These are phyloP conservation scores for Datisca glomerata DNA, from an alignment of 306 rosid species.

Conservation along the genomic window DNA sequence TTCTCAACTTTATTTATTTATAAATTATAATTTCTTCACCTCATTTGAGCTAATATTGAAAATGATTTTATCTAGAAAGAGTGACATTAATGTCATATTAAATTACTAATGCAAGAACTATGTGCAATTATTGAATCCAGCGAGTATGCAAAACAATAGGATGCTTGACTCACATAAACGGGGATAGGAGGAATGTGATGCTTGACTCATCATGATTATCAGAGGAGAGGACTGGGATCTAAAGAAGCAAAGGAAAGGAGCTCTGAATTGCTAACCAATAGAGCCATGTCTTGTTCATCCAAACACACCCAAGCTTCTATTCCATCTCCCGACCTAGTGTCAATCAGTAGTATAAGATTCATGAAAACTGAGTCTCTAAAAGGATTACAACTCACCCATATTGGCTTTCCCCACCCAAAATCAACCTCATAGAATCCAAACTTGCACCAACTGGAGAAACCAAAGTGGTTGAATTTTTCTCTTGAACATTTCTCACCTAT, in stretches of 20 bases:
- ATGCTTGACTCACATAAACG: too few relatives aligned
- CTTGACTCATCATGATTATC: too few relatives aligned
- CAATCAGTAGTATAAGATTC: slow-evolving; percentile 8
- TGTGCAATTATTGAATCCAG: too few relatives aligned
- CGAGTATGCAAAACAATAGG: too few relatives aligned
- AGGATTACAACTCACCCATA: slow-evolving; percentile 17
- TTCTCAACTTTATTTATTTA: too few relatives aligned
- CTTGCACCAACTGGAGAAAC: slow-evolving; percentile 36
- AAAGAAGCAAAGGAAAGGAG: slow-evolving; percentile 1
- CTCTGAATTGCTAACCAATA: not conserved
- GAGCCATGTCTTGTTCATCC: slow-evolving; percentile 6
- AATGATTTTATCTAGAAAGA: too few relatives aligned
- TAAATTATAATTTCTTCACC: too few relatives aligned
- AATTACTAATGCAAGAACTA: too few relatives aligned
- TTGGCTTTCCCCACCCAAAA: slow-evolving; percentile 30
- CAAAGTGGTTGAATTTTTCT: slow-evolving; percentile 10
- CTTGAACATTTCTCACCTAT: not conserved
- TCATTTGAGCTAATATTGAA: too few relatives aligned
- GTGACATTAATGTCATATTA: too few relatives aligned
- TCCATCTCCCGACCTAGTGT: slow-evolving; percentile 5
- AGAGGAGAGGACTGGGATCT: slow-evolving; percentile 1
- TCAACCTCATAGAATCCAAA: slow-evolving; percentile 26
- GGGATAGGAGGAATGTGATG: too few relatives aligned
- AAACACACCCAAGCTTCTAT: slow-evolving; percentile 4
- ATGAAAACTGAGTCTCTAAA: slow-evolving; percentile 9